phyloP scores from a whole-genome alignment of 495 filamentous ascomycete species.

The Pseudomonodictys pantanalensis region DNA sequence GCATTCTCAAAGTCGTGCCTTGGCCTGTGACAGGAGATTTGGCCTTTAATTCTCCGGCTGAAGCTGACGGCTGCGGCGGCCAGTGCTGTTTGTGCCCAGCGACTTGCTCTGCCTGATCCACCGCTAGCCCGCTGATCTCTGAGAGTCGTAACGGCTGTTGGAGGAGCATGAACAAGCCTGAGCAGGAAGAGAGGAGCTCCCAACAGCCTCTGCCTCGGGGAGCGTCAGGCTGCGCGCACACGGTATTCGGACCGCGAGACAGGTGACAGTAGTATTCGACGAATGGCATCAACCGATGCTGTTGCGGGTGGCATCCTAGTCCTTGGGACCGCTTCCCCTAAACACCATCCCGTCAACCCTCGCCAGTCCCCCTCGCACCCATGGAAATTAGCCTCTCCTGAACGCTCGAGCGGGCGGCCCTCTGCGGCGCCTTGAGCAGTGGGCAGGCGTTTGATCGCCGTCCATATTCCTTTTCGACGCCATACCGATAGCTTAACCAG shows the following conservation, averaged over 20 bases:
- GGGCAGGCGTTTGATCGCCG: slow-evolving; percentile 33
- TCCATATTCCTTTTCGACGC: slow-evolving; percentile 11
- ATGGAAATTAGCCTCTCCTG: slow-evolving; percentile 32
- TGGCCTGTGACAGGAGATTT: not conserved
- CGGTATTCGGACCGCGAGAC: not conserved
- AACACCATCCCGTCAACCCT: too few species aligned
- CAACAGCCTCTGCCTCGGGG: not conserved
- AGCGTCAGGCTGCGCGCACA: not conserved
- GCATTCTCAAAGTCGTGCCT: too few species aligned
- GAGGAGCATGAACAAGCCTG: not conserved
- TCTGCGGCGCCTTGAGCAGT: slow-evolving; percentile 17
- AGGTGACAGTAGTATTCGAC: too few species aligned
- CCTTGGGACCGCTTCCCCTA: not conserved
- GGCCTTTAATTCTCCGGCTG: not conserved
- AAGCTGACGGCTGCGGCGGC: too few species aligned
- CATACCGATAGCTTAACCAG: slow-evolving; percentile 21
- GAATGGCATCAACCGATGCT: too few species aligned
- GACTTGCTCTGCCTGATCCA: not conserved
- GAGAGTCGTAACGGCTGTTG: not conserved
- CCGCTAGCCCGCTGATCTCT: not conserved
- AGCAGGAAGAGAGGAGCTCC: too few species aligned
- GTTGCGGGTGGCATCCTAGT: too few species aligned
- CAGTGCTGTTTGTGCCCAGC: too few species aligned
- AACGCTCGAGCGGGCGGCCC: not conserved
- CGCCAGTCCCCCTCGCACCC: slow-evolving; percentile 22